These are phyloP conservation scores for Coemansia sp. DNA, from an alignment of 192 early-diverging fungal species.

Conservation along the genomic window DNA sequence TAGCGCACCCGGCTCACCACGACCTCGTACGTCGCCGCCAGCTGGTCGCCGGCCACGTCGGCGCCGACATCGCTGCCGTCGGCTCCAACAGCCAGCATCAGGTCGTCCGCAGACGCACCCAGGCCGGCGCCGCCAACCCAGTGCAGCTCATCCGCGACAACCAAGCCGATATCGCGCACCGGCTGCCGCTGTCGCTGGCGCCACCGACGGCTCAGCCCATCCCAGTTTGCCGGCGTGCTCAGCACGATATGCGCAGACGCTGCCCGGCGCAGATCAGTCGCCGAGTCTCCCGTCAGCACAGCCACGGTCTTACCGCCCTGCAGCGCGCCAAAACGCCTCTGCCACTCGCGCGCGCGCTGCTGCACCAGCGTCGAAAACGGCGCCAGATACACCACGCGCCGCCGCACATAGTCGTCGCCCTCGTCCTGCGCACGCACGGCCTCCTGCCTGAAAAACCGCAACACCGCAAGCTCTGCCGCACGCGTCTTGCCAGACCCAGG, in stretches of 20 bases:
- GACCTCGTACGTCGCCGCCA: conserved; percentile 88
- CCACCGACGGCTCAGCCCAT: conserved; percentile 92
- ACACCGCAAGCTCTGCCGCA: conserved; percentile 91
- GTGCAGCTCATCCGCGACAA: conserved; percentile 94
- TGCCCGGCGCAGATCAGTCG: conserved; percentile 82
- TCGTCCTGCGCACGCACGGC: conserved; percentile 24
- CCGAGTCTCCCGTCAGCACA: conserved; percentile 82
- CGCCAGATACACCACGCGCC: conserved; percentile 84
- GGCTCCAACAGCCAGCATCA: conserved; percentile 77
- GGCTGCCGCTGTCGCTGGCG: conserved; percentile 91
- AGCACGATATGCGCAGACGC: conserved; percentile 92
- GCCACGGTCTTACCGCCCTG: conserved; percentile 88
- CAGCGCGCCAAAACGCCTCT: conserved; percentile 68
- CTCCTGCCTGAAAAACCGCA: conserved; percentile 73
- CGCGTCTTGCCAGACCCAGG: conserved; percentile 94
- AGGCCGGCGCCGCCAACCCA: conserved; percentile 79
- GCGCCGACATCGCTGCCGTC: conserved; percentile 84
- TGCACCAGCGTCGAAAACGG: conserved; percentile 86
- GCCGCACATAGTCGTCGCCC: conserved; percentile 31
- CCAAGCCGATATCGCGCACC: conserved; percentile 83
- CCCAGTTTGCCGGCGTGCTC: conserved; percentile 89
- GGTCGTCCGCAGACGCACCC: conserved; percentile 65
- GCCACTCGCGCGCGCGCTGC: conserved; percentile 77
- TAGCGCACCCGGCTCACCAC: conserved; percentile 92
- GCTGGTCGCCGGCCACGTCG: conserved; percentile 49